Percentiles rank a stretch among this genome's conserved stretches.
Conservation (phyloP, 441 rosid genomes). For the Croton laevigatus region DNA sequence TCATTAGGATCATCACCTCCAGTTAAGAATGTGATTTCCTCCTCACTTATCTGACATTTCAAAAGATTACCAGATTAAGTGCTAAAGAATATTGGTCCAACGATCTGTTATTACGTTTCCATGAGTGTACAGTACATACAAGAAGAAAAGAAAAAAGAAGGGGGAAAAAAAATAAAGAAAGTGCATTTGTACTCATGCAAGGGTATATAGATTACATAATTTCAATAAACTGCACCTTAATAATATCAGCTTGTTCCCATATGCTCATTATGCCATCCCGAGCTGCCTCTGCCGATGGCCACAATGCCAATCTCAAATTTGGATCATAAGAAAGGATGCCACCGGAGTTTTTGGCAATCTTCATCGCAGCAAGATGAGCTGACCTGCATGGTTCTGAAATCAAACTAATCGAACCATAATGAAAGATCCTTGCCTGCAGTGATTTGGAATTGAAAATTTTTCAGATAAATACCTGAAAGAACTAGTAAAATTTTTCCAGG, state of each 20-base stretch:
- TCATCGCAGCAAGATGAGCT: conserved; percentile 90
- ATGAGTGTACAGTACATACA: background rate
- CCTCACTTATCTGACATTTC: conserved; percentile 78
- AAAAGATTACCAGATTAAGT: conserved; percentile 20
- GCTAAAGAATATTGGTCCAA: background rate
- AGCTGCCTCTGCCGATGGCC: conserved; percentile 93
- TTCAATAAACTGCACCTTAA: conserved; percentile 53
- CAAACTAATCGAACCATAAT: conserved; percentile 94
- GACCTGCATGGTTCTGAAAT: conserved; percentile 94
- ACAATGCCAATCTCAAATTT: conserved; percentile 81
- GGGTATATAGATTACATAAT: background rate
- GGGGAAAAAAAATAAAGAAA: background rate
- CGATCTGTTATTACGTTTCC: background rate
- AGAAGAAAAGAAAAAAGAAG: background rate
- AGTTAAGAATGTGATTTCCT: conserved; percentile 83
- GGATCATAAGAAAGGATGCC: conserved; percentile 92
- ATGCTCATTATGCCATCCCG: conserved; percentile 75
- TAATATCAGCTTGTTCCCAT: conserved; percentile 90
- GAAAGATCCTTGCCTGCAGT: conserved; percentile 85
- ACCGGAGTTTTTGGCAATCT: conserved; percentile 70
- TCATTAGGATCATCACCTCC: conserved; percentile 81
- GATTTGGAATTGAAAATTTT: conserved; percentile 10
- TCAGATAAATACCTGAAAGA: conserved; percentile 9
- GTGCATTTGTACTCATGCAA: conserved; percentile 5
- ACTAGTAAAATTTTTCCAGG: background rate